phyloP scores from a whole-genome alignment of 75 land plant species.

The Selaginella tamariscina region DNA sequence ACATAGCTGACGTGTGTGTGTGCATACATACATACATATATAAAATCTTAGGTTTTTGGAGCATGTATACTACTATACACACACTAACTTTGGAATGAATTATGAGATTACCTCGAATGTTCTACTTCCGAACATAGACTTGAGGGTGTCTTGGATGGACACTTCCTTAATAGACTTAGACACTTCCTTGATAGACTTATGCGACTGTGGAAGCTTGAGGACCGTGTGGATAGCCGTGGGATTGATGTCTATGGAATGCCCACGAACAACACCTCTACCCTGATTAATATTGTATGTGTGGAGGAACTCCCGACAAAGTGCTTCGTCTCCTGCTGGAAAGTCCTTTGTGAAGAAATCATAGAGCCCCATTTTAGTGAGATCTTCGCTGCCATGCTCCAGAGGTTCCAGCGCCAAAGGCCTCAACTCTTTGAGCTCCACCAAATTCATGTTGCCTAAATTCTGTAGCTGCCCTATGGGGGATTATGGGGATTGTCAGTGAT shows the following conservation, averaged over 20 bases:
- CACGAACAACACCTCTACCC: neutral
- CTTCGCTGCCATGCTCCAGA: neutral
- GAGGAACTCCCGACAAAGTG: neutral
- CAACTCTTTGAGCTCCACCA: constrained; percentile 3
- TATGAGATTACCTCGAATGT: neutral
- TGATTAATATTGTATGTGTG: neutral
- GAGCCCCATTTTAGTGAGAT: constrained; percentile 6
- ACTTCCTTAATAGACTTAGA: neutral
- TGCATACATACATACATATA: too few relatives aligned
- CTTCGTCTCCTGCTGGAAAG: neutral
- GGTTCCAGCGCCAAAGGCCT: neutral
- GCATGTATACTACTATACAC: too few relatives aligned
- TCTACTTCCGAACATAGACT: neutral
- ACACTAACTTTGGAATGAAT: too few relatives aligned
- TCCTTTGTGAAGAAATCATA: neutral
- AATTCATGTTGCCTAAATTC: too few relatives aligned
- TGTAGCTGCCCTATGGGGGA: too few relatives aligned
- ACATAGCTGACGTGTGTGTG: too few relatives aligned
- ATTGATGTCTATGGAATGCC: neutral
- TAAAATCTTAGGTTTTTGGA: too few relatives aligned
- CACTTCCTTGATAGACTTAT: constrained; percentile 4
- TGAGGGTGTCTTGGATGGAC: neutral
- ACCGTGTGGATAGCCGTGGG: neutral
- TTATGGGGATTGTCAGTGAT: too few relatives aligned
- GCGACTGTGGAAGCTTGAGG: neutral